These are phyloP conservation scores for Annulohypoxylon moriforme DNA, from an alignment of 495 filamentous ascomycete species.

Conservation along the genomic window DNA sequence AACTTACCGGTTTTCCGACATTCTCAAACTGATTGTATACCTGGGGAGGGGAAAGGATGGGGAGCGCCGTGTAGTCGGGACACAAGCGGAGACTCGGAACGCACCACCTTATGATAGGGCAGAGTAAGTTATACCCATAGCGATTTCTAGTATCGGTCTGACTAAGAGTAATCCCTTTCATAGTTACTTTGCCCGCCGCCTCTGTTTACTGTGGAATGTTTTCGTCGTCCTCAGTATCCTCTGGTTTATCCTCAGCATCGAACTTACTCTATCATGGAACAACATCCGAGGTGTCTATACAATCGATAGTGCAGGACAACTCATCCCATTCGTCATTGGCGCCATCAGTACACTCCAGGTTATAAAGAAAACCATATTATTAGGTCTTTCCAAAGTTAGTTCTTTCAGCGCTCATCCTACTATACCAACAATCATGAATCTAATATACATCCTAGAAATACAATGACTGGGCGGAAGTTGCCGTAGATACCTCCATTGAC, in stretches of 20 bases:
- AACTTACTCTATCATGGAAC: constrained; percentile 39
- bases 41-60: constrained; percentile 12
- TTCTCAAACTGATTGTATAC: constrained; percentile 15
- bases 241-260: constrained; percentile 34
- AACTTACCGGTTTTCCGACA: constrained; percentile 12
- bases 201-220: constrained; percentile 18
- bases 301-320: constrained; percentile 39
- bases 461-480: constrained; percentile 12
- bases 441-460: constrained; percentile 10
- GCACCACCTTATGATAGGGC: background rate
- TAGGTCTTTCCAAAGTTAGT: constrained; percentile 11
- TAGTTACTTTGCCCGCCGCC: background rate
- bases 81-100: background rate
- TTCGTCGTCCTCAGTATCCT: constrained; percentile 12
- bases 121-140: background rate
- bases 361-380: constrained; percentile 12
- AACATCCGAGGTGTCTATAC: constrained; percentile 29
- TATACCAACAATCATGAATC: background rate
- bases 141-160: background rate
- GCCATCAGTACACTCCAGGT: constrained; percentile 15
- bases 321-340: constrained; percentile 36
- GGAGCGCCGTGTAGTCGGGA: background rate
- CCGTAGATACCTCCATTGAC: constrained; percentile 8
- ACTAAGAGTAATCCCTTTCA: background rate
- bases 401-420: background rate